Base-by-base conservation (phyloP, 2,329 filamentous ascomycete species). In the Cordyceps farinosa region DNA sequence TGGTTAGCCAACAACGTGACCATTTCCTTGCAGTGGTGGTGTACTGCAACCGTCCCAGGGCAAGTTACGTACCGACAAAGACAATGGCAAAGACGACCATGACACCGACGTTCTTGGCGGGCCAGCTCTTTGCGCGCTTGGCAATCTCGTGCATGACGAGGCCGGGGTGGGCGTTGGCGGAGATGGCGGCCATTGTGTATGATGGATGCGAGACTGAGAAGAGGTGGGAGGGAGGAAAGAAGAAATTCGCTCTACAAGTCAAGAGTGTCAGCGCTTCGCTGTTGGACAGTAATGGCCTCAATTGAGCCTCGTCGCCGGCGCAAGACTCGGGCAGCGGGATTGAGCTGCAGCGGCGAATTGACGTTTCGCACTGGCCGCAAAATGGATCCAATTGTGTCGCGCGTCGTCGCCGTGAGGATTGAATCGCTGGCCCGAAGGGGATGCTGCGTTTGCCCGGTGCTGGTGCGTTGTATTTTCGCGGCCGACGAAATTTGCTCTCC, bases 11-110 rank as follows among this genome's bases (percentile, higher is more conserved):
- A 15, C 38, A 40, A 40, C 13, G 9, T 4, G 13, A 5, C 38
- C 38, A 15, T 40, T 5, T 40, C 38, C 13, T 9, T 3, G 7
- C 38, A 9, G 29, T 30, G 22, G 22, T 32, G 47, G 13, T 15
- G 47, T 13, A 10, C 22, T 29, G 38, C 52, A n/a, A 34, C 17
- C 30, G 27, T 42, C 17, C n/a, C 17, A 22, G 22, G 32, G 53
- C 3, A 15, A 22, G 15, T 29, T n/a, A 63, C 75, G 53, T 75
- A 78, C 76, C 76, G 57, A 78, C 59, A 64, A 74, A 75, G 66
- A 79, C 72, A 61, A 80, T 79, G 70, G 72, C 75, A 69, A 80
- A 78, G 67, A 80, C 78, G 59, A 78, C 73, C 65, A 79, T 72
- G 67, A 78, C 75, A 69, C 78, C 78, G 58, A 71, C 70, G 60